Conservation (phyloP, 495 filamentous ascomycete genomes). For the Trichoderma erinaceum region DNA sequence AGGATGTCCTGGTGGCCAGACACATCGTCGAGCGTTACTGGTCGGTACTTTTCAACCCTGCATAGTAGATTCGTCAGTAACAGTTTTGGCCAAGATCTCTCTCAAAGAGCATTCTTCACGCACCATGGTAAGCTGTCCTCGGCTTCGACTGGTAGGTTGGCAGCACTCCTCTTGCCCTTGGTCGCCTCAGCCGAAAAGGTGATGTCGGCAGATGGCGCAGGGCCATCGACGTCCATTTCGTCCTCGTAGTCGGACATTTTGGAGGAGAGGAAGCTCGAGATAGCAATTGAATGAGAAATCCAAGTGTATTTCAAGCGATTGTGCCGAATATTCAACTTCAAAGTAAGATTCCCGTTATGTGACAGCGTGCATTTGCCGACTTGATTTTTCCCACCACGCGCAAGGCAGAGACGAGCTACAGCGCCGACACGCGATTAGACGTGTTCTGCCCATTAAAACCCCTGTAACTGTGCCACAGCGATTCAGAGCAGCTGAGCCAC, state of each 20-base stretch:
- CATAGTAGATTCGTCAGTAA: neutral
- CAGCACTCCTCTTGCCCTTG: constrained; percentile 85
- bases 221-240: constrained; percentile 79
- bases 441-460: constrained; percentile 14
- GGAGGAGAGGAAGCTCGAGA: neutral
- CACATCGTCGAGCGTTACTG: constrained; percentile 80
- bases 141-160: constrained; percentile 88
- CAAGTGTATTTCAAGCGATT: neutral
- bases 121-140: constrained; percentile 94
- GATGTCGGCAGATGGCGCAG: constrained; percentile 49
- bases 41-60: constrained; percentile 99
- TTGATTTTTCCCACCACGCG: neutral
- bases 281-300: neutral
- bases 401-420: neutral
- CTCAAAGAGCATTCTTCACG: neutral
- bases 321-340: neutral
- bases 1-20: constrained; percentile 98
- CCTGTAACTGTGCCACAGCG: constrained; percentile 1
- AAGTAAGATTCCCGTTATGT: neutral
- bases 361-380: neutral
- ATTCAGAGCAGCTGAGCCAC: neutral
- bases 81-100: neutral
- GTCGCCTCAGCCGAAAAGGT: constrained; percentile 59
- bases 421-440: constrained; percentile 2
- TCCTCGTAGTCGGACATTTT: constrained; percentile 88